Evolutionary conservation across 2,329 filamentous ascomycete species (phyloP).

Genomic region (Mycogone perniciosa): DNA sequence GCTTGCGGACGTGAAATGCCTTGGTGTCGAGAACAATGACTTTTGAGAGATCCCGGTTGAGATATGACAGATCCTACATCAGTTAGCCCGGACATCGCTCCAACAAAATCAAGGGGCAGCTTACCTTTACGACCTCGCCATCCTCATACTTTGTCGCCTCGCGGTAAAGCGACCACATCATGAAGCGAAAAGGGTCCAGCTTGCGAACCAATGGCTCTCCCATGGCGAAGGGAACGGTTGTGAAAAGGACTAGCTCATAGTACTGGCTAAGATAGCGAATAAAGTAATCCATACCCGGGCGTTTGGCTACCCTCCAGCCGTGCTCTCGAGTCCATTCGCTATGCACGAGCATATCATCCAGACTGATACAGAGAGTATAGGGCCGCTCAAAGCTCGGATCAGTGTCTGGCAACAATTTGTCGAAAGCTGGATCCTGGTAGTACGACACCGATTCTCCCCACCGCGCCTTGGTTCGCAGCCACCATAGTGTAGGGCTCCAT

Average conservation of each 20-base stretch:
- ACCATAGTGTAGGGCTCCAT: slow-evolving; percentile 71
- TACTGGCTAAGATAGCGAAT: slow-evolving; percentile 94
- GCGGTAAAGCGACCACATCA: slow-evolving; percentile 89
- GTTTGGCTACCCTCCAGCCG: slow-evolving; percentile 91
- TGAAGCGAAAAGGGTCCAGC: slow-evolving; percentile 89
- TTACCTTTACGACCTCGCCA: slow-evolving; percentile 90
- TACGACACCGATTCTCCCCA: slow-evolving; percentile 73
- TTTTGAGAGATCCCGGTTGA: slow-evolving; percentile 93
- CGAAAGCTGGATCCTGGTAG: slow-evolving; percentile 93
- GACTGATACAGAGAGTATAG: slow-evolving; percentile 84
- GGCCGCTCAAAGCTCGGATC: slow-evolving; percentile 76
- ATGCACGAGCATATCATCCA: slow-evolving; percentile 92
- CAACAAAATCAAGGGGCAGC: slow-evolving; percentile 13
- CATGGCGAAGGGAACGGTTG: slow-evolving; percentile 74
- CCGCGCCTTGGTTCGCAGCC: slow-evolving; percentile 70
- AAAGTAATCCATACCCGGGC: slow-evolving; percentile 95
- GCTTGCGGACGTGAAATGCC: slow-evolving; percentile 70
- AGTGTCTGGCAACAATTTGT: slow-evolving; percentile 80
- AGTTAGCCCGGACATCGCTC: slow-evolving; percentile 12
- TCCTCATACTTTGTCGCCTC: slow-evolving; percentile 97
- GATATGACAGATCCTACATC: slow-evolving; percentile 81
- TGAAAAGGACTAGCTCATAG: slow-evolving; percentile 96
- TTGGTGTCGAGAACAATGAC: slow-evolving; percentile 92
- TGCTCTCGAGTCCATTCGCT: slow-evolving; percentile 92
- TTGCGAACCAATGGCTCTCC: slow-evolving; percentile 87